Evolutionary conservation across 2,329 filamentous ascomycete genomes (phyloP).

Genomic region (Fusarium lyarnte): DNA sequence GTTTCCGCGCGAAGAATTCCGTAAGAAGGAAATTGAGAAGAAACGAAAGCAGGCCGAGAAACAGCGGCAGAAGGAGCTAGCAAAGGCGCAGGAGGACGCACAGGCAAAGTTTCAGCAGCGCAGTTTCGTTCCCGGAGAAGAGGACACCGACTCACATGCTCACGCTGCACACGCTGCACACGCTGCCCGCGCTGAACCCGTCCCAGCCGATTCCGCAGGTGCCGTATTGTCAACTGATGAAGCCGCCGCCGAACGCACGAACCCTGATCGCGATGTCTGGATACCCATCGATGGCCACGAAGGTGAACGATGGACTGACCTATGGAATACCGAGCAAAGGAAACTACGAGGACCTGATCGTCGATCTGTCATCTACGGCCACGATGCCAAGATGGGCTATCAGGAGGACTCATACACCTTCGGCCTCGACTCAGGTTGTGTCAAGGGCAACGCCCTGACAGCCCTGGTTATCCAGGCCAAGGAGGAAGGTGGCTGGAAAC

Average conservation of each 20-base stretch:
- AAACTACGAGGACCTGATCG: constrained; percentile 47
- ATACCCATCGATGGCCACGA: constrained; percentile 55
- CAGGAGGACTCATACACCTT: constrained; percentile 72
- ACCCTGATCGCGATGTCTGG: constrained; percentile 46
- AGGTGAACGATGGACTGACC: constrained; percentile 74
- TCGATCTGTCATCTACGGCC: constrained; percentile 84
- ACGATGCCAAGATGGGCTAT: constrained; percentile 80
- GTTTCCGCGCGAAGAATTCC: constrained; percentile 55
- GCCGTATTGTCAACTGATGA: neutral
- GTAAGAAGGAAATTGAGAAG: constrained; percentile 48
- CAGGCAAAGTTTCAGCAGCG: constrained; percentile 10
- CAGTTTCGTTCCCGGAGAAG: neutral
- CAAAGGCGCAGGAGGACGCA: constrained; percentile 25
- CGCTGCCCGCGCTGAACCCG: constrained; percentile 14
- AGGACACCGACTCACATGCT: neutral
- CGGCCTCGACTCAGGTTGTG: constrained; percentile 87
- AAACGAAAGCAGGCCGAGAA: constrained; percentile 38
- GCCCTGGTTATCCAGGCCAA: constrained; percentile 76
- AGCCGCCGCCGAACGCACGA: constrained; percentile 12
- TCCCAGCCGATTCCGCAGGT: neutral
- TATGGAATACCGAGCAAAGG: constrained; percentile 65
- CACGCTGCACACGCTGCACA: constrained; percentile 6
- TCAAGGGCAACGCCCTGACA: constrained; percentile 77
- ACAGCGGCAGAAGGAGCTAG: constrained; percentile 26
- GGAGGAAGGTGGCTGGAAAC: constrained; percentile 46